phyloP scores from a whole-genome alignment of 2,329 filamentous ascomycete genomes.

The Sphaerostilbella broomeana region DNA sequence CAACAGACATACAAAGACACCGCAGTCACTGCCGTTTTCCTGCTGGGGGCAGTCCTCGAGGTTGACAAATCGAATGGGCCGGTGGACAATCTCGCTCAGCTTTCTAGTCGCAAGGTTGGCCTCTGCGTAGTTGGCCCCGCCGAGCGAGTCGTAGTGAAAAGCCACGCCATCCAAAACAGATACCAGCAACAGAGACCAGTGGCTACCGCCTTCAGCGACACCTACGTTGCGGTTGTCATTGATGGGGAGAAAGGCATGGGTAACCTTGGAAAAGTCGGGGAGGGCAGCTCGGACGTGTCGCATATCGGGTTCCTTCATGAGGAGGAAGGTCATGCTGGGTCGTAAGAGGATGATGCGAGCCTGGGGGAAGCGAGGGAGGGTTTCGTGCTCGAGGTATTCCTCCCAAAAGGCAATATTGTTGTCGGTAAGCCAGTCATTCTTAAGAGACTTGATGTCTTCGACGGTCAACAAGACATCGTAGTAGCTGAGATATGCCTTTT shows the following conservation, averaged over 20 bases:
- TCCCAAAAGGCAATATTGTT: conserved; percentile 98
- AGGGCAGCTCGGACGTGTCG: conserved; percentile 58
- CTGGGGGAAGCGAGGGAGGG: conserved; percentile 70
- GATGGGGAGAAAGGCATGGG: conserved; percentile 92
- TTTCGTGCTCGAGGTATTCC: conserved; percentile 89
- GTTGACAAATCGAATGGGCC: conserved; percentile 67
- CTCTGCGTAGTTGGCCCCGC: conserved; percentile 66
- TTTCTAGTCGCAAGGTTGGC: conserved; percentile 64
- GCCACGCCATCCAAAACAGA: conserved; percentile 81
- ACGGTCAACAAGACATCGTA: conserved; percentile 56
- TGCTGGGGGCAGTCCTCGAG: conserved; percentile 84
- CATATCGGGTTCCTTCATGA: conserved; percentile 65
- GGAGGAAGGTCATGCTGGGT: conserved; percentile 86
- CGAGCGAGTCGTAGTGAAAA: conserved; percentile 93
- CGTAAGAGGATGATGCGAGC: conserved; percentile 86
- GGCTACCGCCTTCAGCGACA: conserved; percentile 79
- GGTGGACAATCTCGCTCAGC: conserved; percentile 60
- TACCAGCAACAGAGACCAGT: conserved; percentile 92
- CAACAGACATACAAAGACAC: conserved; percentile 89
- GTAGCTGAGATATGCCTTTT: conserved; percentile 35
- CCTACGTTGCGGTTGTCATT: conserved; percentile 77
- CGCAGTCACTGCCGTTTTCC: conserved; percentile 87
- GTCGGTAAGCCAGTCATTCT: conserved; percentile 93
- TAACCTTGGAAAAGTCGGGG: conserved; percentile 71
- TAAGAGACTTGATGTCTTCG: conserved; percentile 82